phyloP scores from a whole-genome alignment of 139 green algal species.

The Chlamydomonas schloesseri region DNA sequence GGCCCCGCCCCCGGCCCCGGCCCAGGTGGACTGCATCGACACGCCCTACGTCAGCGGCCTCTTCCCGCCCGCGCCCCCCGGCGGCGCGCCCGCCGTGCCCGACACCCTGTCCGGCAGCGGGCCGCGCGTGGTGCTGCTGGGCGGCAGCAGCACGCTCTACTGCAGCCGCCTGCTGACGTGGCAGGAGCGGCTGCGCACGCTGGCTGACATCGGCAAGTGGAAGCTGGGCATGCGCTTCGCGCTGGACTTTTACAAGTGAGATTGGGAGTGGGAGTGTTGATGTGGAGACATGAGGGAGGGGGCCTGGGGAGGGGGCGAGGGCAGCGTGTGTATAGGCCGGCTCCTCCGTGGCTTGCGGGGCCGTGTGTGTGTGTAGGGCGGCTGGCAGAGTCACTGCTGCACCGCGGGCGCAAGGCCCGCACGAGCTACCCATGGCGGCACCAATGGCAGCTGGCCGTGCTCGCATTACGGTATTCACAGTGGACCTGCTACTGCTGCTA shows the following conservation, averaged over 20 bases:
- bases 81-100: conserved; percentile 12
- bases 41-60: conserved; percentile 34
- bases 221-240: conserved; percentile 56
- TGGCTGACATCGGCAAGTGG: conserved; percentile 63
- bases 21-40: conserved; percentile 55
- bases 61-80: conserved; percentile 1
- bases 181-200: conserved; percentile 67
- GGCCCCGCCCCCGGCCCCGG: background rate
- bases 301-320: too few species aligned
- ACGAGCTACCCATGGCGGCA: too few species aligned
- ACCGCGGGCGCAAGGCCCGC: too few species aligned
- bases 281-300: background rate
- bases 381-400: too few species aligned
- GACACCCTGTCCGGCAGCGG: conserved; percentile 42
- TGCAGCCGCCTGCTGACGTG: conserved; percentile 65
- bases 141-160: conserved; percentile 50
- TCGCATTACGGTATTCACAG: too few species aligned
- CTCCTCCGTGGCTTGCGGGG: too few species aligned
- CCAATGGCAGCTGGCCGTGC: too few species aligned
- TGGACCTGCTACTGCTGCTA: too few species aligned
- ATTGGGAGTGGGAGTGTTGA: background rate
- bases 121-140: conserved; percentile 57
- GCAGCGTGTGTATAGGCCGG: too few species aligned
- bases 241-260: conserved; percentile 58
- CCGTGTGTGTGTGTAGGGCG: too few species aligned